phyloP scores from a whole-genome alignment of 208 protist genomes.

The Eutreptiella sp. region DNA sequence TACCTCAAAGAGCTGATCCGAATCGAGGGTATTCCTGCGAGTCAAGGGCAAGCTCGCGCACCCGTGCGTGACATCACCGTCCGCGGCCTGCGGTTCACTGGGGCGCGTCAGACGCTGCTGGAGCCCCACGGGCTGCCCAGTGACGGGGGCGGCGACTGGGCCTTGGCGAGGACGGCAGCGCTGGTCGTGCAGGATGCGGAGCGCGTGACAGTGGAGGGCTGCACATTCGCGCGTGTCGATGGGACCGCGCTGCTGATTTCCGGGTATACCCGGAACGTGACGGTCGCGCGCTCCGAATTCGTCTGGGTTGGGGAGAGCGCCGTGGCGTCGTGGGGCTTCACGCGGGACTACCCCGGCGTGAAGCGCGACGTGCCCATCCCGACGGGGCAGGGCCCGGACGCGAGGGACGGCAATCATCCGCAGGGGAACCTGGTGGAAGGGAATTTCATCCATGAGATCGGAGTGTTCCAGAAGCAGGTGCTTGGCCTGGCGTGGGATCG shows the following conservation, averaged over 20 bases:
- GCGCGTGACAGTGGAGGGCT: constrained; percentile 1
- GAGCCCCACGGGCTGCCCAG: constrained; percentile 34
- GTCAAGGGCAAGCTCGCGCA: too few relatives aligned
- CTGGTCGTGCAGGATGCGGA: constrained; percentile 32
- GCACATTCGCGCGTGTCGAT: constrained; percentile 13
- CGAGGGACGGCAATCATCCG: constrained; percentile 17
- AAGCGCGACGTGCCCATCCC: background rate
- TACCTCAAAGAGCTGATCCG: too few relatives aligned
- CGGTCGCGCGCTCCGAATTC: constrained; percentile 6
- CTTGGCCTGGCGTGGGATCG: too few relatives aligned
- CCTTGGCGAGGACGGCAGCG: constrained; percentile 22
- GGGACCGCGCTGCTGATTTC: constrained; percentile 25
- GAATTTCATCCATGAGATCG: constrained; percentile 11
- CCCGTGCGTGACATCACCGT: constrained; percentile 21
- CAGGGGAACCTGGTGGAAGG: background rate
- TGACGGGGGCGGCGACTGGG: constrained; percentile 38
- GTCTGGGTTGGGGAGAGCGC: constrained; percentile 9
- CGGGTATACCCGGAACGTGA: constrained; percentile 8
- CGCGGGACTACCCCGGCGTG: constrained; percentile 3
- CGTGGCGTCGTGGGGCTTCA: constrained; percentile 17
- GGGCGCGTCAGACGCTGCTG: constrained; percentile 29
- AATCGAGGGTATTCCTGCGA: too few relatives aligned
- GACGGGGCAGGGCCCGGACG: constrained; percentile 14
- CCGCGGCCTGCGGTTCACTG: constrained; percentile 17
- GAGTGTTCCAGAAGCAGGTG: constrained; percentile 1